Percentiles rank a stretch among this genome's conserved stretches.
Evolutionary conservation across 352 stramenopile genomes (phyloP).

Genomic region (Phytophthora sp.): DNA sequence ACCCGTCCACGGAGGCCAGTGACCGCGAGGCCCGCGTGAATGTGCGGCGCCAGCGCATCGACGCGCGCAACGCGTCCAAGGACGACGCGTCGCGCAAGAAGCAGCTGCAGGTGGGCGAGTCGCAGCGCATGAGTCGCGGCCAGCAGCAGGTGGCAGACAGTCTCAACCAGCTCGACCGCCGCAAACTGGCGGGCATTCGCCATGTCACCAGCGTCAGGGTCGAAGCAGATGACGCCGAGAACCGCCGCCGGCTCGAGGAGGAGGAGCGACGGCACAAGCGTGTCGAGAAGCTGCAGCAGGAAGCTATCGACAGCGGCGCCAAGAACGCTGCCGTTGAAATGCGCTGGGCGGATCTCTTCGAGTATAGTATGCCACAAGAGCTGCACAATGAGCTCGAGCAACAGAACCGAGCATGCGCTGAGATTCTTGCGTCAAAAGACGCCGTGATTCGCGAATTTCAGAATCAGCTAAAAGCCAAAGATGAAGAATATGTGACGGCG

Average conservation of each 20-base stretch:
- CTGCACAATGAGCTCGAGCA: slow-evolving; percentile 89
- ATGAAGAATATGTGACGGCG: slow-evolving; percentile 95
- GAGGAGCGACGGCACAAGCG: slow-evolving; percentile 88
- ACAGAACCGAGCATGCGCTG: slow-evolving; percentile 87
- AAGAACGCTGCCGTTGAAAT: slow-evolving; percentile 95
- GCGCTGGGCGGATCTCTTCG: slow-evolving; percentile 90
- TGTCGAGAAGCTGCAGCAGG: slow-evolving; percentile 90
- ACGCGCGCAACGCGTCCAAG: slow-evolving; percentile 79
- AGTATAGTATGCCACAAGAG: slow-evolving; percentile 94
- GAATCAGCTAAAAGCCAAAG: slow-evolving; percentile 92
- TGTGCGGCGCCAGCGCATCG: slow-evolving; percentile 71
- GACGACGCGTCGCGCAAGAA: slow-evolving; percentile 81
- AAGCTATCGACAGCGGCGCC: slow-evolving; percentile 88
- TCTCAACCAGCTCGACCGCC: slow-evolving; percentile 76
- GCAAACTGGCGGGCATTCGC: slow-evolving; percentile 84
- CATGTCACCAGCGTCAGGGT: slow-evolving; percentile 93
- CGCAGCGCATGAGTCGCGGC: slow-evolving; percentile 70
- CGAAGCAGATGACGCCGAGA: slow-evolving; percentile 89
- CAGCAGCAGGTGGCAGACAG: slow-evolving; percentile 82
- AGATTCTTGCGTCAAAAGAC: slow-evolving; percentile 93
- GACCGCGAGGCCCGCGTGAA: slow-evolving; percentile 73
- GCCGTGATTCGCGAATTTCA: slow-evolving; percentile 91
- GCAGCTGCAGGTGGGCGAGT: slow-evolving; percentile 65
- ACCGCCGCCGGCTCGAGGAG: slow-evolving; percentile 89
- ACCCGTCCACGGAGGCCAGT: slow-evolving; percentile 36